phyloP scores from a whole-genome alignment of 345 rosid species.

The Lepidium africanum region DNA sequence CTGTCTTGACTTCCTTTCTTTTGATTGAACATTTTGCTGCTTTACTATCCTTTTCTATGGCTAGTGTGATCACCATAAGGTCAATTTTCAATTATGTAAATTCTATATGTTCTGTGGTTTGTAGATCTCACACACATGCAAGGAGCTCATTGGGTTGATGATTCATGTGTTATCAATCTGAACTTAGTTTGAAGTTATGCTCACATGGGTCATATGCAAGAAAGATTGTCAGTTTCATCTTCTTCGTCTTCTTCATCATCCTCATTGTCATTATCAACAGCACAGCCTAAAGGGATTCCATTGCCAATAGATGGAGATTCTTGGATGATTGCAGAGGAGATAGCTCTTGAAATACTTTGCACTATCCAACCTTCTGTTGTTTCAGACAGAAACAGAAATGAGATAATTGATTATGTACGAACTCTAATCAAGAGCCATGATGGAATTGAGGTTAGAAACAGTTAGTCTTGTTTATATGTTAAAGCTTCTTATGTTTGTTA shows the following conservation, averaged over 20 bases:
- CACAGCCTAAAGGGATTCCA: constrained; percentile 24
- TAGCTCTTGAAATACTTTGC: constrained; percentile 64
- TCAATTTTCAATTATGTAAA: background rate
- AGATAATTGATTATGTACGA: constrained; percentile 48
- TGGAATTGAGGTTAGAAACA: constrained; percentile 58
- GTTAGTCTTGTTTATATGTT: background rate
- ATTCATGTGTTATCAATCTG: background rate
- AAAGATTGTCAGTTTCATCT: constrained; percentile 37
- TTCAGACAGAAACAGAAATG: constrained; percentile 63
- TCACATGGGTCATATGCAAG: constrained; percentile 54
- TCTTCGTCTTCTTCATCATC: constrained; percentile 37
- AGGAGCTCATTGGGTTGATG: background rate
- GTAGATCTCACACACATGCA: constrained; percentile 12
- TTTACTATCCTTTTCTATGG: background rate
- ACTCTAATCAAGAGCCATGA: constrained; percentile 44
- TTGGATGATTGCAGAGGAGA: constrained; percentile 70
- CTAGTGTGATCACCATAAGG: background rate
- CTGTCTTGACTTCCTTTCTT: background rate
- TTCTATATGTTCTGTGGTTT: background rate
- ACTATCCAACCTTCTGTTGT: constrained; percentile 52
- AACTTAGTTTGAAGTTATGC: constrained; percentile 26
- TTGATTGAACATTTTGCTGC: background rate
- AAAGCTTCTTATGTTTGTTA: background rate
- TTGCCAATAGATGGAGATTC: constrained; percentile 45
- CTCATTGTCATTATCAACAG: constrained; percentile 30